These are phyloP conservation scores for Clonostachys sp. DNA, from an alignment of 2,329 filamentous ascomycete genomes.

Conservation along the genomic window DNA sequence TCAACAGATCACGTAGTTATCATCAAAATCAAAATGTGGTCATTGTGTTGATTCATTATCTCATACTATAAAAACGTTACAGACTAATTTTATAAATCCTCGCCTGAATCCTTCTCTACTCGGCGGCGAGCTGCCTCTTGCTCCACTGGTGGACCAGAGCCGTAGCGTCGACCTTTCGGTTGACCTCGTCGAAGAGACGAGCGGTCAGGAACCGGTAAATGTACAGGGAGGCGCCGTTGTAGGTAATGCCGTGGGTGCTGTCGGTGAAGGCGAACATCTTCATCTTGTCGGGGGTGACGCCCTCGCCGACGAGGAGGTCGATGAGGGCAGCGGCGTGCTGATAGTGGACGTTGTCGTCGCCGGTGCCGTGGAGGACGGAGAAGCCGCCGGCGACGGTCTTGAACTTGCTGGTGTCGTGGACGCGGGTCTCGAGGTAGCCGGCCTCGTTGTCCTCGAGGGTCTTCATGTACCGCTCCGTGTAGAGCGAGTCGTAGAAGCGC, in stretches of 20 bases:
- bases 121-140: not conserved
- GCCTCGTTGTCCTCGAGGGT: conserved; percentile 47
- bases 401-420: conserved; percentile 55
- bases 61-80: too few species aligned
- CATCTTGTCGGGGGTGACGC: conserved; percentile 57
- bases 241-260: conserved; percentile 56
- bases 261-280: conserved; percentile 63
- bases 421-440: conserved; percentile 58
- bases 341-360: conserved; percentile 70
- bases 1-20: too few species aligned
- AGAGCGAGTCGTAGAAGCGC: conserved; percentile 68
- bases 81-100: too few species aligned
- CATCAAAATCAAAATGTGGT: too few species aligned
- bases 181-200: conserved; percentile 57
- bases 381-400: conserved; percentile 56
- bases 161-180: conserved; percentile 34
- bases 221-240: conserved; percentile 49
- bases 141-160: conserved; percentile 26
- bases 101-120: too few species aligned
- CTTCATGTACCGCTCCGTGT: conserved; percentile 72
- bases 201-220: conserved; percentile 60
- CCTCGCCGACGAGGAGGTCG: conserved; percentile 54
- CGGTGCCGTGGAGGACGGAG: conserved; percentile 60
- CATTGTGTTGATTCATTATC: too few species aligned
- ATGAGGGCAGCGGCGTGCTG: conserved; percentile 60